phyloP scores from a whole-genome alignment of 805 yeast species.

The Yarrowia phangngaensis region DNA sequence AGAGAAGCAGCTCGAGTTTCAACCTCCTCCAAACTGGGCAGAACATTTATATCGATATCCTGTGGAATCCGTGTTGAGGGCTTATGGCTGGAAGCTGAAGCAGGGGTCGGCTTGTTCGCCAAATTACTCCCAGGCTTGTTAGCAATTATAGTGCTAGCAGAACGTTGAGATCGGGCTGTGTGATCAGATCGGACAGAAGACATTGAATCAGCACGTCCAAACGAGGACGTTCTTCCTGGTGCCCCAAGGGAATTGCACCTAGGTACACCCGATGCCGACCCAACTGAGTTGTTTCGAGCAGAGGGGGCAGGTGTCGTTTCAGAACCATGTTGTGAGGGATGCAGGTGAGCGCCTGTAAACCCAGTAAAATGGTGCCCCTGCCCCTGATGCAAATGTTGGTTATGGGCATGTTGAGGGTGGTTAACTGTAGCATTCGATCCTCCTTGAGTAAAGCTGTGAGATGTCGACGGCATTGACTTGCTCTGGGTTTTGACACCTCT shows the following conservation, averaged over 20 bases:
- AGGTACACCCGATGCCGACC: constrained; percentile 16
- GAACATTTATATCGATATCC: constrained; percentile 19
- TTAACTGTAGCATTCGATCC: constrained; percentile 6
- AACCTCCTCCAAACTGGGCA: constrained; percentile 23
- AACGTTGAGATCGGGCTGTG: constrained; percentile 5
- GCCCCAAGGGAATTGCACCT: constrained; percentile 26
- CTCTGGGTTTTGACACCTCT: constrained; percentile 18
- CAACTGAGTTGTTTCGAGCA: constrained; percentile 15
- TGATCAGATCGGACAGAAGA: constrained; percentile 19
- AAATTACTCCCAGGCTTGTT: background rate
- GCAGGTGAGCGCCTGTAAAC: constrained; percentile 19
- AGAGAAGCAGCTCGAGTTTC: constrained; percentile 14
- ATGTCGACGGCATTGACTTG: constrained; percentile 8
- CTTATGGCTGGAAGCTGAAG: constrained; percentile 25
- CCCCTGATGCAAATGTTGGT: constrained; percentile 22
- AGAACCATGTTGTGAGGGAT: constrained; percentile 9
- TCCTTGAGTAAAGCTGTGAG: constrained; percentile 5
- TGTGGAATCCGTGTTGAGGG: constrained; percentile 24
- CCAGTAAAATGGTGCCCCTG: constrained; percentile 26
- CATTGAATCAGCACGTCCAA: constrained; percentile 18
- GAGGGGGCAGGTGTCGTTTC: constrained; percentile 1
- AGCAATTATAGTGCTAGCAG: background rate
- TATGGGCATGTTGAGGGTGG: constrained; percentile 18
- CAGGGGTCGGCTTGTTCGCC: constrained; percentile 18
- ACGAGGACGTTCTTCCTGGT: constrained; percentile 20